Percentiles rank a stretch among this genome's conserved stretches.
Conservation (phyloP, 2,329 filamentous ascomycete genomes). For the Hypoxylon sp. region DNA sequence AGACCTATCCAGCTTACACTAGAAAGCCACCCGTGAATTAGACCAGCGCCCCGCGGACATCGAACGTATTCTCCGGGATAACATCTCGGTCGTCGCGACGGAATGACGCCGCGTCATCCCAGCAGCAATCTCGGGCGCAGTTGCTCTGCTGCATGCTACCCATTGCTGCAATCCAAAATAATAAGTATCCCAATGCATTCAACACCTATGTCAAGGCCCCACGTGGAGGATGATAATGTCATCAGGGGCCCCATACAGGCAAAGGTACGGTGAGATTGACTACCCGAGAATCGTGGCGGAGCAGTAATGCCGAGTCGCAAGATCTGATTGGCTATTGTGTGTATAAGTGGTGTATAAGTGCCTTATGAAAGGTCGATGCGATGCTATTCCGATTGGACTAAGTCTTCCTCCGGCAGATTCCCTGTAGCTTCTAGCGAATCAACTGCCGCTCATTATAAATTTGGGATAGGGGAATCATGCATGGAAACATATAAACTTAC, state of each 20-base stretch:
- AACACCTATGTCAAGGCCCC: background rate
- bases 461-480: conserved; percentile 8
- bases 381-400: conserved; percentile 9
- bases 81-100: conserved; percentile 3
- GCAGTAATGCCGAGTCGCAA: conserved; percentile 6
- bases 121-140: no score
- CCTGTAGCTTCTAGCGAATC: conserved; percentile 15
- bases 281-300: no score
- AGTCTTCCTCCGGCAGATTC: background rate
- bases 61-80: background rate
- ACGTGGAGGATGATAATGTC: conserved; percentile 2
- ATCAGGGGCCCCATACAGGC: conserved; percentile 3
- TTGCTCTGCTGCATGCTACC: no score
- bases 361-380: conserved; percentile 1
- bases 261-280: no score
- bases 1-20: background rate
- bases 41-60: conserved; percentile 3
- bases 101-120: conserved; percentile 20
- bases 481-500: no score
- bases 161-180: no score
- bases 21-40: conserved; percentile 1
- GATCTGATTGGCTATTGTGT: background rate
- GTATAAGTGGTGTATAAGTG: background rate
- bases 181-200: no score
- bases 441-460: conserved; percentile 20